A percentile compares a stretch with the other conserved stretches of the same genome.
Evolutionary conservation across 768 basidiomycete species (phyloP).

Genomic region (Solioccasus polychromus): DNA sequence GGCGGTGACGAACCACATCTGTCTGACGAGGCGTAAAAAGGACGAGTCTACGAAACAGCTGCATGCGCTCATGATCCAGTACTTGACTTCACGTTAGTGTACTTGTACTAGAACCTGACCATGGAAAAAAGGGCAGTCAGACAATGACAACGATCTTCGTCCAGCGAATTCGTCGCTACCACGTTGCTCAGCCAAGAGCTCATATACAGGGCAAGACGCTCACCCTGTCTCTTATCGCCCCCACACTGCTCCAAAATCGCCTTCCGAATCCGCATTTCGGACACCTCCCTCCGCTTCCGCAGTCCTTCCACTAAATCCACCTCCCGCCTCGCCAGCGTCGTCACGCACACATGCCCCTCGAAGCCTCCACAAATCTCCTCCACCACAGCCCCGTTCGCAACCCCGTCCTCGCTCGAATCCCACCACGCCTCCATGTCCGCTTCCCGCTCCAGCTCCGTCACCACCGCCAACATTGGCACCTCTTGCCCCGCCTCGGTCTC

Average conservation of each 20-base stretch:
- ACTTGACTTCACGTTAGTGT: constrained; percentile 1
- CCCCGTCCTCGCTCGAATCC: constrained; percentile 7
- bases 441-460: constrained; percentile 25
- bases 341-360: constrained; percentile 38
- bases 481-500: neutral
- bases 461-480: constrained; percentile 24
- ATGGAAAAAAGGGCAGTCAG: no score
- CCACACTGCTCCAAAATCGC: constrained; percentile 17
- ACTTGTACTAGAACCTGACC: no score
- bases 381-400: constrained; percentile 31
- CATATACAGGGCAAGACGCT: constrained; percentile 8
- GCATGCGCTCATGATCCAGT: constrained; percentile 15
- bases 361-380: constrained; percentile 23
- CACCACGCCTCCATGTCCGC: constrained; percentile 33
- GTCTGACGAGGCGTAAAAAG: constrained; percentile 16
- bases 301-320: constrained; percentile 11
- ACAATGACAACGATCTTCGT: no score
- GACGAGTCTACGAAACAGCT: constrained; percentile 20
- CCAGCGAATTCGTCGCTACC: no score
- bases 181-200: no score
- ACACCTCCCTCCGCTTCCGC: constrained; percentile 18
- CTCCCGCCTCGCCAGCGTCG: constrained; percentile 24
- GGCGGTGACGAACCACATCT: constrained; percentile 13
- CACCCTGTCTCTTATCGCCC: constrained; percentile 11
- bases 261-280: constrained; percentile 11